Conservation (phyloP, 148 eudicot genomes). For the Rhododendron williamsianum region DNA sequence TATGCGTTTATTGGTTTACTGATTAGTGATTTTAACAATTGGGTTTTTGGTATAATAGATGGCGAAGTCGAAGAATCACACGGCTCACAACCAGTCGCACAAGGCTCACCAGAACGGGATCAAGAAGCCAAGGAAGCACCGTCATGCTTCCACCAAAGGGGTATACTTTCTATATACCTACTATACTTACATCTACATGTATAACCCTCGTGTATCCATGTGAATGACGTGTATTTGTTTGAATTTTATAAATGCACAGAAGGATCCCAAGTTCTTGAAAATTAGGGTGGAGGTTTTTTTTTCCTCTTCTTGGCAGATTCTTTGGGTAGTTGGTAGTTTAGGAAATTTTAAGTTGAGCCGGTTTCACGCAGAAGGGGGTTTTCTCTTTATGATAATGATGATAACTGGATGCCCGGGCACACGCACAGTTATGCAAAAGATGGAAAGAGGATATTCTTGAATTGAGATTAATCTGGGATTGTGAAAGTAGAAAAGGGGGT, state of each 20-base stretch:
- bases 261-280: slow-evolving; percentile 75
- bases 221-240: not conserved
- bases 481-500: not conserved
- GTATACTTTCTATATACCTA: slow-evolving; percentile 17
- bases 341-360: not conserved
- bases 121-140: slow-evolving; percentile 77
- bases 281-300: not conserved
- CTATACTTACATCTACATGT: not conserved
- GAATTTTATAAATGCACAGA: slow-evolving; percentile 19
- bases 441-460: no score
- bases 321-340: not conserved
- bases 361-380: not conserved
- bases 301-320: not conserved
- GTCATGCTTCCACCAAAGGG: slow-evolving; percentile 86
- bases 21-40: not conserved
- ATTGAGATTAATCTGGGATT: no score
- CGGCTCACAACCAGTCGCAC: slow-evolving; percentile 79
- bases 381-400: no score
- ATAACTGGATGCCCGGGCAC: no score
- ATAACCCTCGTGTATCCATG: not conserved
- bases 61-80: slow-evolving; percentile 95
- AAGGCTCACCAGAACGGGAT: slow-evolving; percentile 84
- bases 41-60: slow-evolving; percentile 20
- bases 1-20: not conserved
- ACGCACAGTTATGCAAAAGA: no score